Conservation (phyloP, 148 eudicot genomes). For the Cornus controversa region DNA sequence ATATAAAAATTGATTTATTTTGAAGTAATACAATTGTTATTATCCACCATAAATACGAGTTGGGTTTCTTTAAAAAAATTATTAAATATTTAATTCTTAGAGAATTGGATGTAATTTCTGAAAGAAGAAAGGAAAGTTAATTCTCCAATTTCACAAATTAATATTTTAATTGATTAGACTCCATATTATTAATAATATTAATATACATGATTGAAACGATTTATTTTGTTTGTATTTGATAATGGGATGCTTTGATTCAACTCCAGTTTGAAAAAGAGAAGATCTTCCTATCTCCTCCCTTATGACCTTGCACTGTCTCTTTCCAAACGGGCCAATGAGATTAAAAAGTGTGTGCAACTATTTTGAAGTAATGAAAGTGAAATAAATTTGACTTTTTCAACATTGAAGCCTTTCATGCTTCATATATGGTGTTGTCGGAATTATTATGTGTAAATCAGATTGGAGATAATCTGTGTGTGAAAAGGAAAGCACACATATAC, state of each 20-base stretch:
- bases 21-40: too few relatives aligned
- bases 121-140: too few relatives aligned
- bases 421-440: conserved; percentile 13
- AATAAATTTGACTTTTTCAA: conserved; percentile 9
- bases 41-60: too few relatives aligned
- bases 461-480: background rate
- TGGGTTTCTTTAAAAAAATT: too few relatives aligned
- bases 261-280: background rate
- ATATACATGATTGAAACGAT: background rate
- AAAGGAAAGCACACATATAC: too few relatives aligned
- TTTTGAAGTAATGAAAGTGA: background rate
- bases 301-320: background rate
- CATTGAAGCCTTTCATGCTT: conserved; percentile 8
- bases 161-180: too few relatives aligned
- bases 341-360: background rate
- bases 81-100: too few relatives aligned
- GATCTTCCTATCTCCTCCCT: background rate
- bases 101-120: too few relatives aligned
- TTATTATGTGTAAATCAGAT: conserved; percentile 5
- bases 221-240: background rate
- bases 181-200: too few relatives aligned
- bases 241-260: background rate
- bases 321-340: background rate
- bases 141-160: too few relatives aligned
- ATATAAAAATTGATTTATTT: too few relatives aligned